Percentiles rank a stretch among this genome's conserved stretches.
Conservation (phyloP, 1,284 basidiomycete genomes). For the Apiotrichum veenhuisii region DNA sequence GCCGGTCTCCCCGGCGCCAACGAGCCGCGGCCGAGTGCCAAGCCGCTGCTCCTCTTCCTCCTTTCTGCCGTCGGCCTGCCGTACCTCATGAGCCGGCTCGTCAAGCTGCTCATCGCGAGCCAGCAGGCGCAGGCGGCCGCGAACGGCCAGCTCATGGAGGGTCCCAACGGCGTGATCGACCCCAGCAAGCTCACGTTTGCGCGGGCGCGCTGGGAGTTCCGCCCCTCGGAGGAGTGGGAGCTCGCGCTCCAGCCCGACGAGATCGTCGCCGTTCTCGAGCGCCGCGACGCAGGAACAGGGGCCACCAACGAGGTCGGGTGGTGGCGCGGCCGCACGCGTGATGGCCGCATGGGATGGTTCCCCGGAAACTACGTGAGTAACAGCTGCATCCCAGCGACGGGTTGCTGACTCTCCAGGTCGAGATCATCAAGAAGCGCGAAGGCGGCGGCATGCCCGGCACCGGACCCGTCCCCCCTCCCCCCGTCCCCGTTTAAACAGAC, state of each 20-base stretch:
- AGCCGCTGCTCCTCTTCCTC: constrained; percentile 91
- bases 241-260: constrained; percentile 81
- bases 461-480: not conserved
- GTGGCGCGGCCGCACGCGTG: constrained; percentile 93
- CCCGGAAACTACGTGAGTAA: constrained; percentile 76
- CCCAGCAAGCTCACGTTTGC: constrained; percentile 74
- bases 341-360: constrained; percentile 95
- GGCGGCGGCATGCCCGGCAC: not conserved
- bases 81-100: constrained; percentile 87
- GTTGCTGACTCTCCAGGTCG: constrained; percentile 15
- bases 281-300: constrained; percentile 73
- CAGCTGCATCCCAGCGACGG: no score
- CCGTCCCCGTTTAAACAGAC: not conserved
- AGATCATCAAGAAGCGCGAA: constrained; percentile 24
- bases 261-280: constrained; percentile 89
- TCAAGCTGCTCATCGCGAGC: constrained; percentile 72
- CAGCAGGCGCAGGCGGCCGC: constrained; percentile 41
- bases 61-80: constrained; percentile 93
- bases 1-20: constrained; percentile 28
- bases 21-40: constrained; percentile 68
- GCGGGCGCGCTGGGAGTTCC: constrained; percentile 77
- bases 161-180: constrained; percentile 48
- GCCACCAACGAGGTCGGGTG: constrained; percentile 73
- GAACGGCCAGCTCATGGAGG: constrained; percentile 23
- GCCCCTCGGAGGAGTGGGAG: constrained; percentile 69